Percentiles rank a stretch among this genome's conserved stretches.
These are phyloP conservation scores for Penicillium corylophilum DNA, from an alignment of 2,329 filamentous ascomycete genomes.

Conservation along the genomic window DNA sequence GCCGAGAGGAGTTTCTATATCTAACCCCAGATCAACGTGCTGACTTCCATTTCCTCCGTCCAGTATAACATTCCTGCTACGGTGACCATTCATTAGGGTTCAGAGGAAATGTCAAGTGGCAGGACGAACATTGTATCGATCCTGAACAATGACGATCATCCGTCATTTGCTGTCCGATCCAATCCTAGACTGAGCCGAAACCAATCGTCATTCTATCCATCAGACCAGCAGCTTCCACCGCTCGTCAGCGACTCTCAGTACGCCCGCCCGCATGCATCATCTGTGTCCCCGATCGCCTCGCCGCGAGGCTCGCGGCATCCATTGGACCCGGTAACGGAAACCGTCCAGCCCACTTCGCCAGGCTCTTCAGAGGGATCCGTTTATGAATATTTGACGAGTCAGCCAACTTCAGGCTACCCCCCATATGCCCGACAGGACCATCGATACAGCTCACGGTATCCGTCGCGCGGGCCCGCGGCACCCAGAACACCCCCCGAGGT, in stretches of 20 bases:
- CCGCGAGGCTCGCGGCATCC: slow-evolving; percentile 25
- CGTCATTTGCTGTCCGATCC: slow-evolving; percentile 46
- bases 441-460: slow-evolving; percentile 19
- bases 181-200: slow-evolving; percentile 23
- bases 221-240: slow-evolving; percentile 18
- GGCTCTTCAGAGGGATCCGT: slow-evolving; percentile 34
- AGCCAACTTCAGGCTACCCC: slow-evolving; percentile 24
- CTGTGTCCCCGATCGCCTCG: slow-evolving; percentile 27
- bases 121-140: slow-evolving; percentile 43
- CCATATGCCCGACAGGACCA: slow-evolving; percentile 30
- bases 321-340: slow-evolving; percentile 28
- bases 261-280: slow-evolving; percentile 18
- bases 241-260: slow-evolving; percentile 20
- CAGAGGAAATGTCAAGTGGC: slow-evolving; percentile 32
- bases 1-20: background rate
- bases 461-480: slow-evolving; percentile 23
- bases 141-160: slow-evolving; percentile 49
- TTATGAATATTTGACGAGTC: slow-evolving; percentile 31
- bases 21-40: background rate
- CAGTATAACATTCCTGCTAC: slow-evolving; percentile 21
- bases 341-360: slow-evolving; percentile 28
- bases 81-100: slow-evolving; percentile 14
- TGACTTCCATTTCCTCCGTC: slow-evolving; percentile 9
- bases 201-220: slow-evolving; percentile 23
- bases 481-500: slow-evolving; percentile 26